Conservation (phyloP, 2,329 filamentous ascomycete genomes). For the Neopestalotiopsis rosae region DNA sequence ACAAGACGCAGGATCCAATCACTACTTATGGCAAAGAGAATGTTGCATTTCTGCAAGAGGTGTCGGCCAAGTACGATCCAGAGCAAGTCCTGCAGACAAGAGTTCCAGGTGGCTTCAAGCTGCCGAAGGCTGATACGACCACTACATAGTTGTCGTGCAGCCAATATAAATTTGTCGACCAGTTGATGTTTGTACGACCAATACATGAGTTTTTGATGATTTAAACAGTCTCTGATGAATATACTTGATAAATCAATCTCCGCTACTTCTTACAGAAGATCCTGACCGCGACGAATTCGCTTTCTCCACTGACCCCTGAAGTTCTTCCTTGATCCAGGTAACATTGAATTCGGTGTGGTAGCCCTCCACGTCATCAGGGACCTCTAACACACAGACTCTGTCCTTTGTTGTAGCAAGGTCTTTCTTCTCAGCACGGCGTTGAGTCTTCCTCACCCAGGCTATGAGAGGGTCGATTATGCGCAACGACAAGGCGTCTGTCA, state of each 20-base stretch:
- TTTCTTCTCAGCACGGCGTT: background rate
- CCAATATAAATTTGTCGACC: background rate
- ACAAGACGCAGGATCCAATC: constrained; percentile 36
- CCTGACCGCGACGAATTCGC: background rate
- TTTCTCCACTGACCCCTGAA: background rate
- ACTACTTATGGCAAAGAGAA: constrained; percentile 41
- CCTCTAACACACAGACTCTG: background rate
- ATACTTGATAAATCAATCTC: background rate
- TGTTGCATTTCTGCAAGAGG: constrained; percentile 32
- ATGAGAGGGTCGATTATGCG: background rate
- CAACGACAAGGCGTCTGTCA: constrained; percentile 9
- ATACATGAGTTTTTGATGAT: no score
- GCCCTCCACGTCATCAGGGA: constrained; percentile 12
- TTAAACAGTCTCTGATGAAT: background rate
- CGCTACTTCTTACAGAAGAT: background rate
- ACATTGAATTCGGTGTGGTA: constrained; percentile 12
- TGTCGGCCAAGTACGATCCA: constrained; percentile 43
- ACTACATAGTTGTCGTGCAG: background rate
- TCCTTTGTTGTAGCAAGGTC: background rate
- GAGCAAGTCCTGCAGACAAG: constrained; percentile 40
- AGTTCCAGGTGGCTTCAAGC: constrained; percentile 44
- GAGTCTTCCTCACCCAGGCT: background rate
- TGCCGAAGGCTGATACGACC: constrained; percentile 19
- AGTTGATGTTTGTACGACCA: no score
- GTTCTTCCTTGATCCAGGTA: constrained; percentile 13